Evolutionary conservation across 164 flowering plant genomes (phyloP), one percentile per base, ranked within the genome.

Genomic region (Sextonia rubra): DNA sequence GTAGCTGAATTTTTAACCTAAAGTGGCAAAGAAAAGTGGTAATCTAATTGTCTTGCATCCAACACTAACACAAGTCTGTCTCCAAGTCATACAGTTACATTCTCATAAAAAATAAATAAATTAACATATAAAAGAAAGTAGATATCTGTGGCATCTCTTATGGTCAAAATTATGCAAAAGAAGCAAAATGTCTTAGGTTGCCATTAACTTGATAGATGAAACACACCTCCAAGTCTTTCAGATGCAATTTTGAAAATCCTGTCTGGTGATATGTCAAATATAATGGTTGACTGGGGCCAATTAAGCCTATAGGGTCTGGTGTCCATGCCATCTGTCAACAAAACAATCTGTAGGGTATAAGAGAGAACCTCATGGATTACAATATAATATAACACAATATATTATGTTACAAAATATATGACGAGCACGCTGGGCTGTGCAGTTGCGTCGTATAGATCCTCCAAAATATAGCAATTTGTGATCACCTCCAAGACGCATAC

Each of bases 291-390:
- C 55, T 63, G 69, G 29, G 97, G 97, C 97, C 97, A 92, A 18
- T 72, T 83, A 75, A 94, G 88, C 80, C 97, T 81, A 71, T 92
- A 92, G 4, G 97, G 89, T 47, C 99, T 85, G 71, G 97, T 87
- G 72, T 94, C 98, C 92, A 92, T 91, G 24, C 98, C 98, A 85
- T 94, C 97, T 79, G 95, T 86, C 29, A 94, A 82, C 78, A 94
- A 76, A 82, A 94, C 94, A 84, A 91, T 87, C 98, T 92, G 83
- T 81, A 83, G 17, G 25, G 70, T 66, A 71, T 74, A 67, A 80
- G 76, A 80, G 76, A 63, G 49, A 49, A 76, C 64, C 63, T 17
- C 69, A 71, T 52, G 17, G 48, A 26, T 37, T 37, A 37, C 44
- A 37, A 37, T 37, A 37, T 37, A 37, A 37, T 37, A 7, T 37